Conservation (phyloP, 2,329 filamentous ascomycete genomes). For the Kalaharituber pfeilii region DNA sequence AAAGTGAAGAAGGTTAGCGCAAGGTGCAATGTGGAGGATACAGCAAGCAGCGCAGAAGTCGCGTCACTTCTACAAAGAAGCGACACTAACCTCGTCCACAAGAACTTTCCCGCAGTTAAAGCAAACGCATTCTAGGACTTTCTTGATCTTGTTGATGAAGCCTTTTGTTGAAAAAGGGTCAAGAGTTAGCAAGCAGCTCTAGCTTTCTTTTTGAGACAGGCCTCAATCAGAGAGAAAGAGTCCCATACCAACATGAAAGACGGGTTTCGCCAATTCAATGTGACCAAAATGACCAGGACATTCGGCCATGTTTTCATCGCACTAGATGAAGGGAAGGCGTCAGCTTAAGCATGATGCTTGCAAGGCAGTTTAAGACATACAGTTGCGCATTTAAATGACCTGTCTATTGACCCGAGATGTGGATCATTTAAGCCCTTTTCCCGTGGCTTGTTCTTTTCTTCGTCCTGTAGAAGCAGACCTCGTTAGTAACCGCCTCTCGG, state of each 20-base stretch:
- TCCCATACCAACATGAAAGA: constrained; percentile 60
- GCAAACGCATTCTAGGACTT: constrained; percentile 95
- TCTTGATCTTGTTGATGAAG: constrained; percentile 98
- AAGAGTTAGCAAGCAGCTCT: neutral
- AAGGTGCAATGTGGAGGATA: constrained; percentile 7
- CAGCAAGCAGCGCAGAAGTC: constrained; percentile 10
- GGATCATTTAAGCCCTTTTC: constrained; percentile 89
- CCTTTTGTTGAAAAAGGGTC: constrained; percentile 37
- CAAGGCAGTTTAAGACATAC: constrained; percentile 10
- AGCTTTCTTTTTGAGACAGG: neutral
- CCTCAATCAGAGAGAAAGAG: no score
- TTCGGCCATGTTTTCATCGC: constrained; percentile 84
- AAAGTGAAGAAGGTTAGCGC: constrained; percentile 24
- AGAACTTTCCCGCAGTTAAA: constrained; percentile 97
- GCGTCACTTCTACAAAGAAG: constrained; percentile 26
- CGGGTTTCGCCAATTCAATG: constrained; percentile 90
- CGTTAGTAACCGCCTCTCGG: neutral
- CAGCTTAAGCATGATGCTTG: neutral
- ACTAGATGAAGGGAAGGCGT: constrained; percentile 28
- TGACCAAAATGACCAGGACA: constrained; percentile 98
- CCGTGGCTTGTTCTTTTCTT: constrained; percentile 76
- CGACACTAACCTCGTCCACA: constrained; percentile 89
- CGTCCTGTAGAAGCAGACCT: constrained; percentile 37
- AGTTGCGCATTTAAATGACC: constrained; percentile 87
- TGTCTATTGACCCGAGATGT: constrained; percentile 87